These are phyloP conservation scores for Cercophora sp. DNA, from an alignment of 495 filamentous ascomycete species.

Conservation along the genomic window DNA sequence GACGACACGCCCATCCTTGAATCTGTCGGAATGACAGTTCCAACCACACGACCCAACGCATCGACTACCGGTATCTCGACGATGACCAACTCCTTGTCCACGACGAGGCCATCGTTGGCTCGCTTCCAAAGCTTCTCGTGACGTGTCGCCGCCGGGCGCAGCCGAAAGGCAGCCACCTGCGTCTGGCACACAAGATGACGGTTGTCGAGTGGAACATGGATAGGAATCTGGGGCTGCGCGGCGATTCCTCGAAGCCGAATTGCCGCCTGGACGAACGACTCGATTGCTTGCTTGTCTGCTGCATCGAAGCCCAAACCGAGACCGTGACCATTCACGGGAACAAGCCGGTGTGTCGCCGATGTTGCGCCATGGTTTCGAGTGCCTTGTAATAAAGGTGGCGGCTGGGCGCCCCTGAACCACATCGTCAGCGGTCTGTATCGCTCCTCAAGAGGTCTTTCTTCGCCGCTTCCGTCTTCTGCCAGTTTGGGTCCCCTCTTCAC, in stretches of 20 bases:
- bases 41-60: background rate
- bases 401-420: background rate
- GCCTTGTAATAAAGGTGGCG: background rate
- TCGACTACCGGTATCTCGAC: background rate
- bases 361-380: background rate
- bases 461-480: background rate
- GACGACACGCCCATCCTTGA: background rate
- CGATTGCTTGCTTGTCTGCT: background rate
- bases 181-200: constrained; percentile 1
- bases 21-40: background rate
- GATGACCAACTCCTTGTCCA: background rate
- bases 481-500: background rate
- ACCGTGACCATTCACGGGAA: background rate
- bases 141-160: background rate
- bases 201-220: background rate
- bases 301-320: background rate
- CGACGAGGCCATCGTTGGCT: background rate
- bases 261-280: background rate
- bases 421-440: background rate
- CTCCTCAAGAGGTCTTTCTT: background rate
- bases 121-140: background rate
- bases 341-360: background rate
- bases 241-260: background rate
- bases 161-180: background rate
- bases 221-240: background rate